Evolutionary conservation across 1,139 yeast species (phyloP), one percentile per base, ranked within the genome.

Genomic region (Saccharomyces hybrid): DNA sequence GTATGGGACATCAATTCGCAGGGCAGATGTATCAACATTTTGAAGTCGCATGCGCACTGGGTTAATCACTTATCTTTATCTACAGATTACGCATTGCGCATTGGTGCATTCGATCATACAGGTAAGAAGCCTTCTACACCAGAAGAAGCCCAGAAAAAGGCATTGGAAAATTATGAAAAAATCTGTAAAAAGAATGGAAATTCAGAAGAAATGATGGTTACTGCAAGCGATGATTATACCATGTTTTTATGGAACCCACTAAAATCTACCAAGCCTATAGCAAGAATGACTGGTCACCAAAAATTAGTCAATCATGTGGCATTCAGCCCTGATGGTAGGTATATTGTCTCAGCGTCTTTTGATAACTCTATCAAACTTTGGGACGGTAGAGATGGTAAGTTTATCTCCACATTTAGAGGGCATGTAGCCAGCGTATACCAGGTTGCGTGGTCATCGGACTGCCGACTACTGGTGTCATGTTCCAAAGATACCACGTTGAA

Each of bases 401-500:
- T 91, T 63, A 73, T 93, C 47, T 83, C 96, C 5, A 90, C 98
- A 0, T 82, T 95, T 65, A 78, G 99, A 61, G 99, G 99, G 3
- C 99, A 93, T 69, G 99, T 93, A 57, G 97, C 98, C 0, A 90
- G 98, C 2, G 99, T 93, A 0, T 93, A 93, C 69, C 98, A 91
- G 73, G 90, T 96, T n/a, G 90, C 98, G 0, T 93, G 99, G 99
- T 89, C 97, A 3, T 86, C 97, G 1, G 99, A 93, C 69, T 88
- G 93, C 69, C 77, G 99, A 60, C 75, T 93, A 50, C 75, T 93
- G 56, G 99, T 91, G 6, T 86, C 96, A 66, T 88, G 96, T 67
- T 90, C 97, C 25, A 93, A 93, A 70, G 99, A 93, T 70, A 91
- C 99, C 2, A 95, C 99, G 0, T 78, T 95, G 66, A 93, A 93